Percentiles rank a stretch among this genome's conserved stretches.
Evolutionary conservation across 192 early-diverging fungal genomes (phyloP).

Genomic region (Coemansia sp.): DNA sequence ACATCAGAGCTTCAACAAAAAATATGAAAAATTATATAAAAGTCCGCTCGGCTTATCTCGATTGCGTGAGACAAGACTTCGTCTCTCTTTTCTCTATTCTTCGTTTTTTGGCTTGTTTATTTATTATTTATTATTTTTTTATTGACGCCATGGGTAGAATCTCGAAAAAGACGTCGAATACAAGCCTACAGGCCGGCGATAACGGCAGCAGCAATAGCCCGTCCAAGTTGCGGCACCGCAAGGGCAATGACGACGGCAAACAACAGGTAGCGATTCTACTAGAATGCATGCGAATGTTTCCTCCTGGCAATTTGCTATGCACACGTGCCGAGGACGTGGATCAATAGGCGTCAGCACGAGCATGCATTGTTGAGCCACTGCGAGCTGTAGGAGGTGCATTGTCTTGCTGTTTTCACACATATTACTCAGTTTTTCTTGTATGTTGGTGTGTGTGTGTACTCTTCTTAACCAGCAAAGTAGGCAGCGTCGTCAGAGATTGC

Average conservation of each 20-base stretch:
- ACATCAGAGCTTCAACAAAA: background rate
- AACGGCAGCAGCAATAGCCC: constrained; percentile 22
- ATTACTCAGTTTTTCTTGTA: background rate
- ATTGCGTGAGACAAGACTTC: background rate
- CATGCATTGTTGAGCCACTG: background rate
- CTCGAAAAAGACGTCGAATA: constrained; percentile 38
- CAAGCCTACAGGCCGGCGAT: constrained; percentile 28
- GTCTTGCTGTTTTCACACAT: constrained; percentile 7
- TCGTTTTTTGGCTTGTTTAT: background rate
- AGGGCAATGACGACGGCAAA: constrained; percentile 23
- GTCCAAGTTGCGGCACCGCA: constrained; percentile 47
- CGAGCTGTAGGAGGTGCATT: background rate
- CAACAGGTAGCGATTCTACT: constrained; percentile 8
- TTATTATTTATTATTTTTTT: background rate
- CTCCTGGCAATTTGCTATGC: background rate
- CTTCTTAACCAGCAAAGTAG: constrained; percentile 3
- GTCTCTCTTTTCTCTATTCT: background rate
- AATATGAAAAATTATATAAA: no score
- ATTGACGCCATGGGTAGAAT: constrained; percentile 24
- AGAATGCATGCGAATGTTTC: background rate
- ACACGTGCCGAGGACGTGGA: background rate
- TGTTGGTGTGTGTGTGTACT: background rate
- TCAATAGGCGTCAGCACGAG: background rate
- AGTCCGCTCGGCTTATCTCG: background rate
- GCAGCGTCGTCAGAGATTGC: background rate